Conservation (phyloP, 2,329 filamentous ascomycete genomes). For the Nigrospora oryzae region DNA sequence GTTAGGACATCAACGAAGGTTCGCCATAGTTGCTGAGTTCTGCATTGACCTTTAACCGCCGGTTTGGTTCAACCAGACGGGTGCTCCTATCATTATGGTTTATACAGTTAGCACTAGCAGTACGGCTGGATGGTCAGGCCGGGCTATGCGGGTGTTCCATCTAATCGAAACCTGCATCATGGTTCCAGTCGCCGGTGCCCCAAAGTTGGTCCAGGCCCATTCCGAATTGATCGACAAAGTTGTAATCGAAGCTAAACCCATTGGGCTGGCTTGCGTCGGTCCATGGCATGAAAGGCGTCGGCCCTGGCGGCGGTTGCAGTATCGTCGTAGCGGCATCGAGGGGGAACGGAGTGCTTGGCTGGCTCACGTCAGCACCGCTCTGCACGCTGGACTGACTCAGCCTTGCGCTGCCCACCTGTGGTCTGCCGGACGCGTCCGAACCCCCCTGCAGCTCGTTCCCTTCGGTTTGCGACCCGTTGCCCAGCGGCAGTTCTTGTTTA, state of each 20-base stretch:
- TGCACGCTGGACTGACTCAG: not conserved
- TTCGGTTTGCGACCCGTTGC: conserved; percentile 18
- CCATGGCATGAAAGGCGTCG: conserved; percentile 23
- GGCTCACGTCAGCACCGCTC: conserved; percentile 6
- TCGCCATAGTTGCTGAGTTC: no score
- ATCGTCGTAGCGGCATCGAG: conserved; percentile 16
- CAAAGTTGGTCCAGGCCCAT: conserved; percentile 47
- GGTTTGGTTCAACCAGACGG: no score
- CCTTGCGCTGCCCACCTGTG: conserved; percentile 19
- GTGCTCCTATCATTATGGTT: no score
- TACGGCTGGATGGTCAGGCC: no score
- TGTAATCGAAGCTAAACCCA: conserved; percentile 42
- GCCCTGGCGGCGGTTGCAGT: conserved; percentile 11
- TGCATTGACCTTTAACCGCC: no score
- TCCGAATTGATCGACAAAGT: conserved; percentile 43
- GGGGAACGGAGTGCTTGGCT: conserved; percentile 34
- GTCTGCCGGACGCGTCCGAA: conserved; percentile 9
- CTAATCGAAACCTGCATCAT: no score
- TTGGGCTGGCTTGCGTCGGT: conserved; percentile 19
- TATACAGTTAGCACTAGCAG: no score
- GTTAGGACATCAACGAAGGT: no score
- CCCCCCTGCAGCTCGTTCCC: conserved; percentile 11
- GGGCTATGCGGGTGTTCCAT: no score
- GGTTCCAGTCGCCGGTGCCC: conserved; percentile 26
- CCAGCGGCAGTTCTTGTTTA: conserved; percentile 36